A percentile compares a stretch with the other conserved stretches of the same genome.
Conservation (phyloP, 179 eudicot genomes). For the Sideroxylon spinosum region DNA sequence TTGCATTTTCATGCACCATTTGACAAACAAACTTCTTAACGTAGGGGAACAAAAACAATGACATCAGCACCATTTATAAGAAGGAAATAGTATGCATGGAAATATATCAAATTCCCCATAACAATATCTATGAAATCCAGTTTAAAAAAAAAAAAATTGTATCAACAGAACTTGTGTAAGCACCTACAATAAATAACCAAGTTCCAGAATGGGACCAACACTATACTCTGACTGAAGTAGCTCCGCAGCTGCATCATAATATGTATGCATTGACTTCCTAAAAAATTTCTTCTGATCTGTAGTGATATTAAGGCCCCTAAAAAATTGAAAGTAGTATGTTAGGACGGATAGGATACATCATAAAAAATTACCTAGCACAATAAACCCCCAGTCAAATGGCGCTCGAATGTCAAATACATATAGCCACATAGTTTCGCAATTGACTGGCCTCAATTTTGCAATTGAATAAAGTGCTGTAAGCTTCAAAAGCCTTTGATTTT, state of each 20-base stretch:
- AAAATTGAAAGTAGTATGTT: slow-evolving; percentile 46
- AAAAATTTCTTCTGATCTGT: slow-evolving; percentile 79
- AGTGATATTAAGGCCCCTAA: slow-evolving; percentile 67
- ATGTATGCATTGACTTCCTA: slow-evolving; percentile 68
- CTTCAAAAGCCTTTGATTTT: no score
- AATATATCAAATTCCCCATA: not conserved
- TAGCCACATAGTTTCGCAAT: not conserved
- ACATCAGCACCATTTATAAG: slow-evolving; percentile 10
- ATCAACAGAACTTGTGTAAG: not conserved
- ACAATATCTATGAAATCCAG: not conserved
- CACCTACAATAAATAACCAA: slow-evolving; percentile 8
- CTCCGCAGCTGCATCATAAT: slow-evolving; percentile 78
- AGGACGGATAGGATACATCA: not conserved
- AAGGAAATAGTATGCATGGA: not conserved
- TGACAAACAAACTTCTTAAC: slow-evolving; percentile 79
- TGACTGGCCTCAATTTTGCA: not conserved
- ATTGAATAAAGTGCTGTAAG: slow-evolving; percentile 1
- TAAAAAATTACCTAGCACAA: slow-evolving; percentile 4
- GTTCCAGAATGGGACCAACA: slow-evolving; percentile 23
- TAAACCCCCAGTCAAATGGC: slow-evolving; percentile 8
- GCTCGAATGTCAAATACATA: not conserved
- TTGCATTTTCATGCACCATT: slow-evolving; percentile 94
- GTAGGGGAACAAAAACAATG: slow-evolving; percentile 3
- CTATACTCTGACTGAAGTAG: slow-evolving; percentile 79
- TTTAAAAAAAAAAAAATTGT: not conserved